Base-by-base conservation (phyloP, 2,329 filamentous ascomycete species). In the Fusarium sp. region DNA sequence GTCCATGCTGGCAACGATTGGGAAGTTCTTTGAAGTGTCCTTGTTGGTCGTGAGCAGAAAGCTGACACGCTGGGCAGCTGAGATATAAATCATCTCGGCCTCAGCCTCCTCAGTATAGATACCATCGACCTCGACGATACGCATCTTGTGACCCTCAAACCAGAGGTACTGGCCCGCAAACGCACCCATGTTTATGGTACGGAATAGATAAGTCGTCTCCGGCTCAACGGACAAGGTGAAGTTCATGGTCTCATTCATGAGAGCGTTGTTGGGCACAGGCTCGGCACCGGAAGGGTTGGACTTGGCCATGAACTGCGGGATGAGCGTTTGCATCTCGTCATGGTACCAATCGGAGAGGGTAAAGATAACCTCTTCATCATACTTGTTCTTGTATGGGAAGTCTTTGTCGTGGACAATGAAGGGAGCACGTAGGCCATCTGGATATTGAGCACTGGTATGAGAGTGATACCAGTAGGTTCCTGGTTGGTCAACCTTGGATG, bases 381-480 rank as follows among this genome's bases (percentile, higher is more conserved):
- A 89, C 21, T 85, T 75, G 42, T 81, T 81, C 28, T 80, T 78
- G 76, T 88, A 91, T 0, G 89, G 89, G n/a, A 83, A 81, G 0
- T 86, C 76, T 2, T 84, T 85, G 73, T 93, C 90, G 50, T 91
- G 87, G 21, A 92, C 82, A 55, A 92, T 85, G 33, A 92, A 78
- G 1, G 90, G 84, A 1, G 85, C 89, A 22, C 90, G 84, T 7
- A 92, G 81, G 13, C 91, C 91, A 75, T 93, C 91, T 3, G 91
- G 90, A 66, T 92, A 93, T 75, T 92, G 90, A 24, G 85, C 89
- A 65, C 84, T 83, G 22, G 85, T 84, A 75, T 93, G 91, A 6
- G 89, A 91, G 76, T 93, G 91, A 70, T 94, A 94, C 92, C 92
- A 94, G 78, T 93, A 94, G 2, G 91, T 92, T 28, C 92, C 92